A percentile compares a stretch with the other conserved stretches of the same genome.
These are phyloP conservation scores for Castanea crenata DNA, from an alignment of 306 rosid species.

Conservation along the genomic window DNA sequence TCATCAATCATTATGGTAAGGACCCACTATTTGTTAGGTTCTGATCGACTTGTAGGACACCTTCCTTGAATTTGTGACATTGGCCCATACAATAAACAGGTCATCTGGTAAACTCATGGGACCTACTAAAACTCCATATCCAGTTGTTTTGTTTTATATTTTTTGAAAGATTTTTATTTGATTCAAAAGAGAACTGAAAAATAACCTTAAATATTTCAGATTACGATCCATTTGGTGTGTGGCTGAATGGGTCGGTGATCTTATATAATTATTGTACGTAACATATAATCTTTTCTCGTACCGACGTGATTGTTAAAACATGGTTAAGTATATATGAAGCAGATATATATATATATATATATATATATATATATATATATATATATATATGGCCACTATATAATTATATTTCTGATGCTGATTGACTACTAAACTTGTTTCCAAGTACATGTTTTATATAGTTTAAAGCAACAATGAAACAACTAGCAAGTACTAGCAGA, in stretches of 20 bases:
- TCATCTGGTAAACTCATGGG: slow-evolving; percentile 16
- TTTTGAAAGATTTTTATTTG: neutral
- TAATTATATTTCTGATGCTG: too few species aligned
- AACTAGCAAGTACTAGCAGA: neutral
- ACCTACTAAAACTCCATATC: slow-evolving; percentile 27
- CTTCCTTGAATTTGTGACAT: slow-evolving; percentile 24
- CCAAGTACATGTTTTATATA: neutral
- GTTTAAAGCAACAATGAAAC: neutral
- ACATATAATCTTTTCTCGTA: neutral
- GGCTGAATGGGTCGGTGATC: neutral
- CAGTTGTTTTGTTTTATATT: neutral
- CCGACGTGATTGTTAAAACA: neutral
- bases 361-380: too few species aligned
- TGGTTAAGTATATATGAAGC: neutral
- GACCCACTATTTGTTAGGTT: slow-evolving; percentile 52
- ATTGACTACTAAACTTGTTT: neutral
- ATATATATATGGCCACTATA: neutral
- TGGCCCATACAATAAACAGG: slow-evolving; percentile 44
- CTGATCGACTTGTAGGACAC: slow-evolving; percentile 23
- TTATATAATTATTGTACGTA: neutral
- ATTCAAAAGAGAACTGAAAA: neutral
- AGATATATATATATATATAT: neutral
- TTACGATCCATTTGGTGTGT: neutral
- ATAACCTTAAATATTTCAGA: neutral
- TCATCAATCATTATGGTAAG: slow-evolving; percentile 8